Base-by-base conservation (phyloP, 1,284 basidiomycete species). In the Leccinum fallax region DNA sequence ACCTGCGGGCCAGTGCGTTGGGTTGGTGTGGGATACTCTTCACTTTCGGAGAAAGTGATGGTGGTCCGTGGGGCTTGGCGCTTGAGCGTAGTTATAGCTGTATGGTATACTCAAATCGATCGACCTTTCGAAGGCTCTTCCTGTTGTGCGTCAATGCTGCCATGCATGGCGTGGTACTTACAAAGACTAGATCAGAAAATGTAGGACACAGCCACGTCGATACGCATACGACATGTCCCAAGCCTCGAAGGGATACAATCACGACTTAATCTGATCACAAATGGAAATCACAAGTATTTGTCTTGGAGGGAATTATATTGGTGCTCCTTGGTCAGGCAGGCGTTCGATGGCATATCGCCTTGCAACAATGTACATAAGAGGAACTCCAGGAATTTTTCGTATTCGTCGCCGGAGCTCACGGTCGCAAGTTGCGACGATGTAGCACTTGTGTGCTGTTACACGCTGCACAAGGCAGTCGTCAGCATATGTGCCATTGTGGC, bases 391-490 rank as follows among this genome's bases (percentile, higher is more conserved):
- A 32, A 97, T 85, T 76, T 98, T 96, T 40, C 97, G 85, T 74
- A 99, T 90, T 59, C 97, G 84, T 56, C 96, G 82, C 46, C 97
- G 85, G 46, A 99, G 84, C 71, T 98, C 97, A 63, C 96, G 83
- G 84, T 99, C 97, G 74, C 97, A 99, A 36, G 97, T 99, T 16
- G 97, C 97, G 30, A 99, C 96, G 69, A 99, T 92, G 77, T 94
- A 99, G 78, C 97, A 98, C 75, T 95, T 93, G 80, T 97, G 95
- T 24, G 94, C 88, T 4, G 92, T 94, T 16, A 98, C 94, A 38
- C 97, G 88, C 73, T 99, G 93, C 19, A 99, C 91, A 32, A 99
- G 86, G 76, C 97, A 99, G 80, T 99, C 97, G 75, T 99, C 97
- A 21, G 97, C 97, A 73, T 99, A 99, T 13, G 95, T 98, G 15